phyloP scores from a whole-genome alignment of 495 filamentous ascomycete species.

The Glarea lozoyensis region DNA sequence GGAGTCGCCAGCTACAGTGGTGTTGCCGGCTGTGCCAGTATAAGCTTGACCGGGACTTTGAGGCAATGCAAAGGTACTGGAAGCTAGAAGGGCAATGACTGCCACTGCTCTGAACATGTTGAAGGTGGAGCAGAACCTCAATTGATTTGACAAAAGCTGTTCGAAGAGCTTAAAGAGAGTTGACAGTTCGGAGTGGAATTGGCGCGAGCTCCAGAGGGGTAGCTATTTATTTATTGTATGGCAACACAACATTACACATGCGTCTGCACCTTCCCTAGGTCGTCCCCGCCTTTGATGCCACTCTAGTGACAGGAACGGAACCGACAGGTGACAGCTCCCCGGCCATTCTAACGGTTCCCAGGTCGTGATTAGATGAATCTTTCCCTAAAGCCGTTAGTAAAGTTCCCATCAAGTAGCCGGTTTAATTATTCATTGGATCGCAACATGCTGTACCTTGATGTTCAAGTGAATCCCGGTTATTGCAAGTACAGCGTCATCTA shows the following conservation, averaged over 20 bases:
- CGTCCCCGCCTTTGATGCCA: not conserved
- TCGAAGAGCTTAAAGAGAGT: not conserved
- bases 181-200: not conserved
- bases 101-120: constrained; percentile 7
- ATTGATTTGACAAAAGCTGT: constrained; percentile 1
- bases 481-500: too few relatives aligned
- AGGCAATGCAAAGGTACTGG: not conserved
- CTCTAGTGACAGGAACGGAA: not conserved
- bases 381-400: too few relatives aligned
- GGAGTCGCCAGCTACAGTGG: constrained; percentile 10
- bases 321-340: not conserved
- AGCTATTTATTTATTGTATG: constrained; percentile 2
- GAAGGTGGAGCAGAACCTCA: constrained; percentile 1
- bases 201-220: constrained; percentile 6
- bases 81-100: not conserved
- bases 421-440: too few relatives aligned
- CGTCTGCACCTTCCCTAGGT: not conserved
- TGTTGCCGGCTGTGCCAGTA: constrained; percentile 16
- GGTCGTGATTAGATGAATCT: too few relatives aligned
- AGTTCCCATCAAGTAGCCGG: too few relatives aligned
- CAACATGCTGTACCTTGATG: too few relatives aligned
- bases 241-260: constrained; percentile 1
- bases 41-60: constrained; percentile 13
- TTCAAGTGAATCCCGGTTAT: too few relatives aligned
- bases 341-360: too few relatives aligned